Evolutionary conservation across 1,284 basidiomycete genomes (phyloP).

Genomic region (Sporisorium graminicola): DNA sequence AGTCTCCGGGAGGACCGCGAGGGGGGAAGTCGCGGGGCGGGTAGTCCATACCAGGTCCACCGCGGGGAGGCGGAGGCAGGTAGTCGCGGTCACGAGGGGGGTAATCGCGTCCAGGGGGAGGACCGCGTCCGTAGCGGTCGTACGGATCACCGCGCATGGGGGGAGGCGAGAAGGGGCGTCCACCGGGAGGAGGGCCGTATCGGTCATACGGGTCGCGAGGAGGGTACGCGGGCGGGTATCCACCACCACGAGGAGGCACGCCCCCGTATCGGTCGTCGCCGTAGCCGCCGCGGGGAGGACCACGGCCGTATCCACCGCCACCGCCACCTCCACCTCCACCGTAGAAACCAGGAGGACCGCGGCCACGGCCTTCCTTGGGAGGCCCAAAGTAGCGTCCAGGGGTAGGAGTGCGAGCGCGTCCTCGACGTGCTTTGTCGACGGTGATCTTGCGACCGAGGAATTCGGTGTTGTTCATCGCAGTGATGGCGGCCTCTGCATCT

Average conservation of each 20-base stretch:
- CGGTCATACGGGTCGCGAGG: slow-evolving; percentile 68
- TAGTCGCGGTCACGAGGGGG: slow-evolving; percentile 50
- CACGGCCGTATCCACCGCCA: slow-evolving; percentile 34
- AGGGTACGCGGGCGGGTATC: slow-evolving; percentile 63
- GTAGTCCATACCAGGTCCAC: slow-evolving; percentile 54
- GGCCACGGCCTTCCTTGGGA: slow-evolving; percentile 79
- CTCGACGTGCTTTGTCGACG: slow-evolving; percentile 94
- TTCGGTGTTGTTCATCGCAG: slow-evolving; percentile 83
- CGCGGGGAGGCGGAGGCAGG: slow-evolving; percentile 42
- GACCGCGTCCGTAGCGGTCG: slow-evolving; percentile 48
- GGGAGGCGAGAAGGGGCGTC: slow-evolving; percentile 48
- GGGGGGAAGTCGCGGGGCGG: slow-evolving; percentile 55
- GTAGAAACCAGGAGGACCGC: slow-evolving; percentile 39
- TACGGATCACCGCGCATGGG: slow-evolving; percentile 53
- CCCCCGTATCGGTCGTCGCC: slow-evolving; percentile 75
- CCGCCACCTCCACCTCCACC: slow-evolving; percentile 59
- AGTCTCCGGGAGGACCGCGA: slow-evolving; percentile 54
- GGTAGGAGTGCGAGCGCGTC: slow-evolving; percentile 92
- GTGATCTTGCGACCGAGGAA: slow-evolving; percentile 86
- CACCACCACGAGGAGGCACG: slow-evolving; percentile 79
- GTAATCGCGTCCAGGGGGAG: slow-evolving; percentile 53
- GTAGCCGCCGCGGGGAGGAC: slow-evolving; percentile 43
- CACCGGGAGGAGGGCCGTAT: slow-evolving; percentile 63
- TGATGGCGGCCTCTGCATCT: slow-evolving; percentile 90
- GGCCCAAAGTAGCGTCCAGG: slow-evolving; percentile 94